A percentile compares a stretch with the other conserved stretches of the same genome.
phyloP scores from a whole-genome alignment of 805 yeast genomes.

The Jamesozyma hellenica region DNA sequence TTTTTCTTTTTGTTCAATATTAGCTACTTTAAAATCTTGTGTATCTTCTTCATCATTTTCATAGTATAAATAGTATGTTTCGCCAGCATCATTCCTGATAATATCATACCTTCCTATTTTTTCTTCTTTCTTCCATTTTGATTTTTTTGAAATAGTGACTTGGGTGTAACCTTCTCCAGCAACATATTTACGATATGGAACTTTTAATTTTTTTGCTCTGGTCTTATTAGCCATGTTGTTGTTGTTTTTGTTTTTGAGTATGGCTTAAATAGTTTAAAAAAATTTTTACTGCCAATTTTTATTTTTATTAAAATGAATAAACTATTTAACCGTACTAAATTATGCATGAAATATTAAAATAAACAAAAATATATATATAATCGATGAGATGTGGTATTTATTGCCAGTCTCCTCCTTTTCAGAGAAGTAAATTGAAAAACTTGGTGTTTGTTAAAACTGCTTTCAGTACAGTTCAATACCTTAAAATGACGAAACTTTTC shows the following conservation, averaged over 20 bases:
- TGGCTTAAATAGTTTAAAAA: not conserved
- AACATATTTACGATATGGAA: conserved; percentile 70
- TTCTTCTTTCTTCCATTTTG: conserved; percentile 1
- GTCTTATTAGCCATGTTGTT: conserved; percentile 69
- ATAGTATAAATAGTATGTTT: conserved; percentile 1
- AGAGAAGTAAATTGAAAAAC: too few species aligned
- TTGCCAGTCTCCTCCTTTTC: too few species aligned
- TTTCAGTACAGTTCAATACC: too few species aligned
- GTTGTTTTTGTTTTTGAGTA: not conserved
- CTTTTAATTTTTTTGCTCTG: conserved; percentile 72
- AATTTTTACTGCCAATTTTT: not conserved
- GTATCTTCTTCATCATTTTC: not conserved
- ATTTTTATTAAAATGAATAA: not conserved
- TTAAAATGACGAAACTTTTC: too few species aligned
- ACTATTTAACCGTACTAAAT: not conserved
- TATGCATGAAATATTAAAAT: too few species aligned
- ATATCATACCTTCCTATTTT: not conserved
- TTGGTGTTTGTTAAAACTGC: too few species aligned
- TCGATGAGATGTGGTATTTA: too few species aligned
- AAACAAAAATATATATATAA: too few species aligned
- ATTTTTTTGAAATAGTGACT: conserved; percentile 7
- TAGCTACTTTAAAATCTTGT: too few species aligned
- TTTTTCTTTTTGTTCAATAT: too few species aligned
- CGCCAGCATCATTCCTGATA: not conserved
- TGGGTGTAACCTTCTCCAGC: conserved; percentile 32